Percentiles rank a stretch among this genome's conserved stretches.
Conservation (phyloP, 176 grass and related monocot species). For the Phragmites australis region DNA sequence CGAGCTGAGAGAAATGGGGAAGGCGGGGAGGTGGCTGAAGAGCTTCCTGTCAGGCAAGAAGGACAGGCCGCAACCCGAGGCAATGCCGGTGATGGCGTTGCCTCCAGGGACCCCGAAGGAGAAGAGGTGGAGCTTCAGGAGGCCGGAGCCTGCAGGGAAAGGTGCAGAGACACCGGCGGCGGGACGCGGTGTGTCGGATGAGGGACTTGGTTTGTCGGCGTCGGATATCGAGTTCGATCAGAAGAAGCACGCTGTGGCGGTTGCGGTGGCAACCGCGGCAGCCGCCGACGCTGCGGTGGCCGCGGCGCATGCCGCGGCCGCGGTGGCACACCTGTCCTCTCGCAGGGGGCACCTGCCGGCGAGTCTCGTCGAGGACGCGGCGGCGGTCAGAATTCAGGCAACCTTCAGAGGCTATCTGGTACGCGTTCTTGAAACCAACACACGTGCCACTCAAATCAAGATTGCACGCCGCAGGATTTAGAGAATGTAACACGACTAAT, state of each 20-base stretch:
- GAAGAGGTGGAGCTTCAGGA: slow-evolving; percentile 79
- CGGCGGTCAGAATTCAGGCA: slow-evolving; percentile 77
- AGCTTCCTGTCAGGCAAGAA: slow-evolving; percentile 60
- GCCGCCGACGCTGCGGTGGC: slow-evolving; percentile 58
- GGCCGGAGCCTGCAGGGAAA: slow-evolving; percentile 17
- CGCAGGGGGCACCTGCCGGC: slow-evolving; percentile 12
- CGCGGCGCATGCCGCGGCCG: slow-evolving; percentile 62
- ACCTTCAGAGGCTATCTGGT: slow-evolving; percentile 85
- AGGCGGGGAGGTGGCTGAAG: slow-evolving; percentile 75
- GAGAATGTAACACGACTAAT: background rate
- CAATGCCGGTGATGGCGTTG: slow-evolving; percentile 21
- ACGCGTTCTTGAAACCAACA: background rate
- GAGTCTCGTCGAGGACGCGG: slow-evolving; percentile 42
- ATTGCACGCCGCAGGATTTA: background rate
- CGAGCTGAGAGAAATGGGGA: slow-evolving; percentile 52
- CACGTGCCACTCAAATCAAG: background rate
- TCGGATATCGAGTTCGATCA: slow-evolving; percentile 45
- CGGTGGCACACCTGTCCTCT: slow-evolving; percentile 49
- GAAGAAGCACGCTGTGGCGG: slow-evolving; percentile 61
- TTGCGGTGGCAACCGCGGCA: slow-evolving; percentile 54
- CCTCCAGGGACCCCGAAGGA: slow-evolving; percentile 40
- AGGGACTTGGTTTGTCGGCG: background rate
- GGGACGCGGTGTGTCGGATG: background rate
- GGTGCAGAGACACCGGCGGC: background rate
- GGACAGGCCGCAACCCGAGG: slow-evolving; percentile 37